Evolutionary conservation across 2,329 filamentous ascomycete genomes (phyloP), one percentile per base, ranked within the genome.

Genomic region (Trichophyton benhamiae): DNA sequence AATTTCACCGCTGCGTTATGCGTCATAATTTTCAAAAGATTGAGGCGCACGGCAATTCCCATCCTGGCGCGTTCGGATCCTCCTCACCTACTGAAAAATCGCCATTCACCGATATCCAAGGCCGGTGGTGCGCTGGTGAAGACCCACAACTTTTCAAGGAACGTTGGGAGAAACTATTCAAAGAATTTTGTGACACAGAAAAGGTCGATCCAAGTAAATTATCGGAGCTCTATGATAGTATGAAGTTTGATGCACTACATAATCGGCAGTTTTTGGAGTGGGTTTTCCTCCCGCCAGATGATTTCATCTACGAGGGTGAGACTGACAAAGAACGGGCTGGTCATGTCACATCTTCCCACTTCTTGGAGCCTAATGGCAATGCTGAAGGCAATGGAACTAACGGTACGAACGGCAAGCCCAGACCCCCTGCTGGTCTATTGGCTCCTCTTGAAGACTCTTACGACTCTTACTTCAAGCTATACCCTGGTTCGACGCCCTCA

Each of bases 191-290:
- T 66, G 95, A 99, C 72, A 87, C 89, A 0, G 94, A 99, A 69
- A 99, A 99, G 78, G 91, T 97, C 17, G 94, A 99, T 73, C 95
- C 95, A 17, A 96, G 91, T 79, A 99, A 99, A 78, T 92, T 99
- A 64, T 96, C 91, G 3, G 94, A 99, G 76, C 82, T 99, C 2
- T 99, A 99, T 73, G 94, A 99, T 73, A 97, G 92, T 20, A 97
- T 99, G 94, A 99, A 99, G 74, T 99, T 97, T 66, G 94, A 99
- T 72, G 94, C 94, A 0, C 80, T 99, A 13, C 95, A 99, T 75
- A 99, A 99, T 71, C 86, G 94, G 1, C 89, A 91, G 65, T 99
- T 99, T 69, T 78, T 99, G 3, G 94, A 99, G 73, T 97, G 94
- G 89, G 87, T 96, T 0, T 99, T 99, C 68, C 95, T 91, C 15